Evolutionary conservation across 2,329 filamentous ascomycete species (phyloP), one percentile per base, ranked within the genome.

Genomic region (Paraphoma chrysanthemicola): DNA sequence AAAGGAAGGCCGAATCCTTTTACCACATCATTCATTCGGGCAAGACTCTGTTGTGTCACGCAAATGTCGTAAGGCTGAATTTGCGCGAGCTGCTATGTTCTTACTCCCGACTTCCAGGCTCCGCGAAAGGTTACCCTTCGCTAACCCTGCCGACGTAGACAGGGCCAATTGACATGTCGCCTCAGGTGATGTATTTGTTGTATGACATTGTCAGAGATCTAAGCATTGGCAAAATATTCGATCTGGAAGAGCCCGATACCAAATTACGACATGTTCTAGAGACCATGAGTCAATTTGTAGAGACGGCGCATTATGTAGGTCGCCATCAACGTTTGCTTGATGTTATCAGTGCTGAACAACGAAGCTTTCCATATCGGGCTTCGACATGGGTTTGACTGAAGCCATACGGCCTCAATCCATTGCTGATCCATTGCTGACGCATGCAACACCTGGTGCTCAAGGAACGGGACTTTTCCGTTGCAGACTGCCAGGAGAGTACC

Each of bases 201-300:
- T 78, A 82, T 56, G 80, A 83, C 51, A 75, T 82, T 46, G 79
- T 83, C 62, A 78, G 78, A 28, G 78, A 80, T 48, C 63, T 79
- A 9, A 74, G 70, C 52, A 76, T 78, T 56, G 75, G 75, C 9
- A 71, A 75, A 54, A 60, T 67, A 31, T 76, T 79, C 57, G 61
- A 68, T 44, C 74, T 77, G 72, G 70, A 69, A 39, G 66, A 69
- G 43, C 54, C 54, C 16, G 57, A 51, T 12, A 69, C 59, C 51
- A 50, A 64, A 16, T 53, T 67, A 2, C 60, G 60, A n/a, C 59
- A 69, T 30, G 57, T 68, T 12, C 60, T 64, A 5, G 60, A 68
- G 23, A 55, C 63, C 44, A 68, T 69, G 60, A 49, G 59, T 7
- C 18, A 33, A 7, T 68, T 63, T 36, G 23, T 69, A 33, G 59